Conservation (phyloP, 257 asterid species). For the Eustoma russellianum region DNA sequence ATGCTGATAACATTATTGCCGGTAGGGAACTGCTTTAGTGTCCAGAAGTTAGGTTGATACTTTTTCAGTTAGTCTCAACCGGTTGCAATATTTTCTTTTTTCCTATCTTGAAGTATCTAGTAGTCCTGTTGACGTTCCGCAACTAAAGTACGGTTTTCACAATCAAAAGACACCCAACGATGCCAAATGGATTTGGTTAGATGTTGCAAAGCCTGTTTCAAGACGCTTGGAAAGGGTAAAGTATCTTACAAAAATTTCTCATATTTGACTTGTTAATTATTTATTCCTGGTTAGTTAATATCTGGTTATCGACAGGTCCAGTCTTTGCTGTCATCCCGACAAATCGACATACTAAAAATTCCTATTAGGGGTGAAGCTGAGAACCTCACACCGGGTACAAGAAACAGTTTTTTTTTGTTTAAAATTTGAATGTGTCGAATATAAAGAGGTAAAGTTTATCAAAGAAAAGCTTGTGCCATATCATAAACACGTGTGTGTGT, state of each 20-base stretch:
- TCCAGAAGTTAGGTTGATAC: slow-evolving; percentile 2
- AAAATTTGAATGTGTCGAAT: not conserved
- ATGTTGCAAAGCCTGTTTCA: slow-evolving; percentile 48
- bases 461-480: too few species aligned
- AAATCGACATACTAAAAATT: slow-evolving; percentile 45
- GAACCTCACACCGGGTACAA: slow-evolving; percentile 54
- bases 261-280: not conserved
- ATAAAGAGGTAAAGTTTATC: not conserved
- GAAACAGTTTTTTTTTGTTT: not conserved
- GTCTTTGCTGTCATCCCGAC: slow-evolving; percentile 49
- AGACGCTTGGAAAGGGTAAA: slow-evolving; percentile 59
- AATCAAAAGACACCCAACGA: slow-evolving; percentile 22
- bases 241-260: not conserved
- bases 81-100: slow-evolving; percentile 4
- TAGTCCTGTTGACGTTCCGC: slow-evolving; percentile 66
- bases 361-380: slow-evolving; percentile 48
- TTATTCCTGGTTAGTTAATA: too few species aligned
- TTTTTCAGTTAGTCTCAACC: slow-evolving; percentile 9
- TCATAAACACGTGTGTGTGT: too few species aligned
- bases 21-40: slow-evolving; percentile 28
- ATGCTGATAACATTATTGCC: slow-evolving; percentile 59
- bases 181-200: slow-evolving; percentile 69
- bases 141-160: slow-evolving; percentile 61
- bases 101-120: slow-evolving; percentile 46
- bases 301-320: slow-evolving; percentile 34